These are phyloP conservation scores for Saccharomycopsis selenospora DNA, from an alignment of 805 yeast genomes.

Conservation along the genomic window DNA sequence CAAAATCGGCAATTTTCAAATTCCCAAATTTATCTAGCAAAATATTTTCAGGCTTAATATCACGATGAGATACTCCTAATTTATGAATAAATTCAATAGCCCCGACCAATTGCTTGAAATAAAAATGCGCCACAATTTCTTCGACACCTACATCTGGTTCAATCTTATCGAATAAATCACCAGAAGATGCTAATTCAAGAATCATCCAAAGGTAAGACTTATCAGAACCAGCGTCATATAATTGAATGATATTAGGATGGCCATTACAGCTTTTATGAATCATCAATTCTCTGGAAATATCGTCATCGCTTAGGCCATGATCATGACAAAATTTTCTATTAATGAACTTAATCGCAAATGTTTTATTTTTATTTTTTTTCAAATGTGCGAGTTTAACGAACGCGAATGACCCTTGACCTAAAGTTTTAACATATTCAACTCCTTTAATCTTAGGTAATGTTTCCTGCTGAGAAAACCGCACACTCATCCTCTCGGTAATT, in stretches of 20 bases:
- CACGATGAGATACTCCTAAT: conserved; percentile 60
- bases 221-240: conserved; percentile 48
- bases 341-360: conserved; percentile 54
- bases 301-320: conserved; percentile 33
- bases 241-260: conserved; percentile 54
- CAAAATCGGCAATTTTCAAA: conserved; percentile 70
- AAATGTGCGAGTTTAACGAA: conserved; percentile 46
- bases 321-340: conserved; percentile 34
- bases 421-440: conserved; percentile 41
- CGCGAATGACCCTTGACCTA: conserved; percentile 67
- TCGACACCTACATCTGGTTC: conserved; percentile 70
- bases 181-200: conserved; percentile 65
- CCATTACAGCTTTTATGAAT: conserved; percentile 52
- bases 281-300: conserved; percentile 45
- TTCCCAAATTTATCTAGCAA: conserved; percentile 57
- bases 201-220: conserved; percentile 55
- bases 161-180: conserved; percentile 72
- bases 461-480: conserved; percentile 1
- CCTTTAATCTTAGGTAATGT: conserved; percentile 40
- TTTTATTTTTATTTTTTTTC: conserved; percentile 30
- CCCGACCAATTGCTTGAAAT: conserved; percentile 55
- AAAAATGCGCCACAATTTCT: conserved; percentile 58
- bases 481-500: not conserved
- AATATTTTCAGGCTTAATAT: conserved; percentile 64
- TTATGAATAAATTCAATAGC: conserved; percentile 56